Base-by-base conservation (phyloP, 2,329 filamentous ascomycete genomes). In the Fusarium sp. region DNA sequence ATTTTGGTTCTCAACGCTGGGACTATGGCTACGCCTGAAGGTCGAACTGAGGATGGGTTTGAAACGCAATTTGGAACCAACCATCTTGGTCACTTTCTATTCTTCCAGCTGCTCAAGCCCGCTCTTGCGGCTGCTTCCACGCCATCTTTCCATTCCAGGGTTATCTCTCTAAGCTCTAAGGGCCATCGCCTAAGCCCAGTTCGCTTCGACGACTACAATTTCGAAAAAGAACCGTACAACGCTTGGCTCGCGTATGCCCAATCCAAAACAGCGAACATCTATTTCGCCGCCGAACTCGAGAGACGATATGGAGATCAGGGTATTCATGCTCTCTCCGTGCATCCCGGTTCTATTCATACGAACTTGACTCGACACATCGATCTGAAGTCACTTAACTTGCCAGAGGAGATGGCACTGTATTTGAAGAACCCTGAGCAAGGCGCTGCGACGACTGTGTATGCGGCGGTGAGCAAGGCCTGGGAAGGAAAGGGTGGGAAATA, bases 121-220 rank as follows among this genome's bases (percentile, higher is more conserved):
- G 72, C 80, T 0, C 73, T 88, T 9, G 74, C 87, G 0, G 68
- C 78, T 0, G 79, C 79, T 7, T 70, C 79, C 2, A 82, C 80
- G 0, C 74, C 81, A 0, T 65, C 73, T 0, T 85, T 83, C 55
- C 73, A 80, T 8, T 85, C 82, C 1, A 81, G 86, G 3, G 82
- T 88, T 4, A 78, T 89, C 47, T 75, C 78, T 1, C 72, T 87
- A 2, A 79, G 83, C 0, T 84, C 82, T 3, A 69, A 78, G 1
- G 84, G 72, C 3, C 86, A 88, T 11, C 64, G 70, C 1, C 10
- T 34, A 1, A 34, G 53, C 6, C 47, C 24, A 8, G 41, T 73
- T 22, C 64, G 57, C 15, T 58, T 64, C 47, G 56, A 58, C 2
- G 71, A 75, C 25, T 67, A 65, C 16, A 71, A 71, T 12, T 58